Percentiles rank a stretch among this genome's conserved stretches.
Conservation (phyloP, 352 stramenopile genomes). For the Phytophthora aleatoria region DNA sequence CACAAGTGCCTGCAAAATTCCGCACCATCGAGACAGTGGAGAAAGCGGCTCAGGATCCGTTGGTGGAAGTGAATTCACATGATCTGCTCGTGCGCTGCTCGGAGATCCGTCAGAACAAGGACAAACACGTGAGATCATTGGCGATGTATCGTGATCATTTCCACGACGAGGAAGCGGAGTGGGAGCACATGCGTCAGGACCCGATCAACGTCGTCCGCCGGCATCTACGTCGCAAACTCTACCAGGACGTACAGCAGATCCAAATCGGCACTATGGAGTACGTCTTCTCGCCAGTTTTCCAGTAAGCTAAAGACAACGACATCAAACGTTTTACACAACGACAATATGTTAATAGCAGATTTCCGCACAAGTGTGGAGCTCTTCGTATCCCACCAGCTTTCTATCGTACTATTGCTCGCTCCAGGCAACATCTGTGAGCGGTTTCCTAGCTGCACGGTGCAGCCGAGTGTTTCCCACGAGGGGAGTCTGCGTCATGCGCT, state of each 20-base stretch:
- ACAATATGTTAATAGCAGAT: conserved; percentile 14
- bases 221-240: conserved; percentile 58
- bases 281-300: conserved; percentile 69
- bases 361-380: conserved; percentile 13
- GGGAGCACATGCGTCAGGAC: conserved; percentile 71
- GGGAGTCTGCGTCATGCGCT: conserved; percentile 8
- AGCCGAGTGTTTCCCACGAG: neutral
- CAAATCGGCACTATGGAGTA: conserved; percentile 69
- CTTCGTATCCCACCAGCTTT: conserved; percentile 5
- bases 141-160: conserved; percentile 56
- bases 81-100: conserved; percentile 72
- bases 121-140: conserved; percentile 50
- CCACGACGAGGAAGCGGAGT: conserved; percentile 57
- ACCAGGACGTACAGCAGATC: conserved; percentile 64
- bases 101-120: conserved; percentile 62
- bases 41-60: conserved; percentile 45
- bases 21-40: conserved; percentile 72
- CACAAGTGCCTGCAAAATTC: conserved; percentile 26
- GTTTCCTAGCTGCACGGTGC: neutral
- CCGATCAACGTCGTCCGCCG: conserved; percentile 67
- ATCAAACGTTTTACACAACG: conserved; percentile 1
- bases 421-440: conserved; percentile 4
- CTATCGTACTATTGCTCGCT: conserved; percentile 20
- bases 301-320: conserved; percentile 20
- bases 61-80: conserved; percentile 67